These are phyloP conservation scores for Grosmannia clavigera DNA, from an alignment of 2,329 filamentous ascomycete genomes.

Conservation along the genomic window DNA sequence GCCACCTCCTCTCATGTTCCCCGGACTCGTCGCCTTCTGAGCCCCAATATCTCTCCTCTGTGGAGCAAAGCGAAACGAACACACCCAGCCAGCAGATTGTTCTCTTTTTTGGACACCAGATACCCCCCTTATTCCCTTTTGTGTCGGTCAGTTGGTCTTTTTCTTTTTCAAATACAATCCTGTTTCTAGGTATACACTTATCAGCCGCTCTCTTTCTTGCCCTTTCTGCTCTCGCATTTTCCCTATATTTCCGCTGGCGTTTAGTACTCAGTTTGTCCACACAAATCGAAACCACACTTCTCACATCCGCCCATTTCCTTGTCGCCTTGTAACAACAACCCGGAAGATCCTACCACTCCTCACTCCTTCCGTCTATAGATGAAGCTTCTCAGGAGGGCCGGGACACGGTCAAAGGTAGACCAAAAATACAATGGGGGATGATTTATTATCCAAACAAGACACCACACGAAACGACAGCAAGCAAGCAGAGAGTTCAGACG, in stretches of 20 bases:
- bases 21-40: too few relatives aligned
- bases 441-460: not conserved
- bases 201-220: too few relatives aligned
- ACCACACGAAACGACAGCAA: not conserved
- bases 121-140: not conserved
- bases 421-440: not conserved
- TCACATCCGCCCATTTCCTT: not conserved
- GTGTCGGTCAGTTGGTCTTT: not conserved
- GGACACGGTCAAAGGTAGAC: not conserved
- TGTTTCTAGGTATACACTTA: too few relatives aligned
- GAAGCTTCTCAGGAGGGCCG: not conserved
- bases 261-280: not conserved
- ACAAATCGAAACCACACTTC: not conserved
- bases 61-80: not conserved
- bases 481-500: not conserved
- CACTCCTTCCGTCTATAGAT: not conserved
- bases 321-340: not conserved
- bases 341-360: not conserved
- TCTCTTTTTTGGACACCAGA: not conserved
- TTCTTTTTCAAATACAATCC: too few relatives aligned
- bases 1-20: not conserved
- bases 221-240: not conserved
- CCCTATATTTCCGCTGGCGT: not conserved
- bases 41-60: too few relatives aligned
- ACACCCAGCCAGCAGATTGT: not conserved